Evolutionary conservation across 805 yeast genomes (phyloP).

Genomic region (Pichia rugopelliculosa): DNA sequence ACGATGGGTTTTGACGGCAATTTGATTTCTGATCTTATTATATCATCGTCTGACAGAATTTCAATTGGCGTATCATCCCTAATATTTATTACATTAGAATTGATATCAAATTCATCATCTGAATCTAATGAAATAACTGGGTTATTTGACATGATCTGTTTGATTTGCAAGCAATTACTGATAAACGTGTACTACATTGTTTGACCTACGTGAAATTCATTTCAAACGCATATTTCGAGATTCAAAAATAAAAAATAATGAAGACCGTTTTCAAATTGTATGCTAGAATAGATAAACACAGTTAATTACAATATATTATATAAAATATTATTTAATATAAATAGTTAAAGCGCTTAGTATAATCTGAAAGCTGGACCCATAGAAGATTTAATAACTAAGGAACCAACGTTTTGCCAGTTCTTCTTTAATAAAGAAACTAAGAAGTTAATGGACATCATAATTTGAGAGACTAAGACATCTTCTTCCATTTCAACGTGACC

Average conservation of each 20-base stretch:
- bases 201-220: no score
- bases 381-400: slow-evolving; percentile 96
- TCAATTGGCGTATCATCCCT: neutral
- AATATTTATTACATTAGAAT: neutral
- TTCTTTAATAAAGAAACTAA: slow-evolving; percentile 98
- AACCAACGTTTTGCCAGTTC: slow-evolving; percentile 99
- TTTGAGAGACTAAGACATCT: slow-evolving; percentile 92
- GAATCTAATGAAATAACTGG: neutral
- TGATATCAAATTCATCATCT: neutral
- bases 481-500: slow-evolving; percentile 99
- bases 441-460: slow-evolving; percentile 98
- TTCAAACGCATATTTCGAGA: no score
- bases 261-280: no score
- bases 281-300: neutral
- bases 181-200: no score
- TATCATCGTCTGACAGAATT: slow-evolving; percentile 1
- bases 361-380: slow-evolving; percentile 99
- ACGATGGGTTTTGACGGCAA: neutral
- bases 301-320: neutral
- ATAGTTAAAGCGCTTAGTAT: slow-evolving; percentile 53
- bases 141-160: neutral
- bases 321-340: neutral
- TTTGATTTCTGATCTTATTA: neutral
- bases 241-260: no score
- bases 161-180: neutral